Percentiles rank a stretch among this genome's conserved stretches.
Evolutionary conservation across 208 protist species (phyloP).

Genomic region (Trypanosoma vivax): DNA sequence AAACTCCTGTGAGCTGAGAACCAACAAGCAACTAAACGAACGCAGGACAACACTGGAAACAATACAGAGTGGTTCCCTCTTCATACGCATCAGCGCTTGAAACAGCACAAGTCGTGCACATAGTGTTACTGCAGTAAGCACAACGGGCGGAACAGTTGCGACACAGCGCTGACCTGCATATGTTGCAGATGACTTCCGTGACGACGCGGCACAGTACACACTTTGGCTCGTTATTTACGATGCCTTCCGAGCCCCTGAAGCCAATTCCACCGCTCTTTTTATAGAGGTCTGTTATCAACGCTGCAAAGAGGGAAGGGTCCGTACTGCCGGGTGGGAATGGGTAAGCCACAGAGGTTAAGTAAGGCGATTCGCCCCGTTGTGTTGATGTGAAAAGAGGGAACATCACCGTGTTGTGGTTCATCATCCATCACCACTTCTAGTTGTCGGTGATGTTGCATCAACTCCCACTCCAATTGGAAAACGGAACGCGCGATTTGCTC

Average conservation of each 20-base stretch:
- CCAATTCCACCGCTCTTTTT: neutral
- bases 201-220: constrained; percentile 20
- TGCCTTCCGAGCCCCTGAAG: neutral
- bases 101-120: constrained; percentile 38
- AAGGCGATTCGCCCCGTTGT: neutral
- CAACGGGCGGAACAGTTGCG: constrained; percentile 23
- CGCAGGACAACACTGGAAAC: constrained; percentile 5
- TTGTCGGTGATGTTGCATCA: constrained; percentile 10
- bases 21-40: too few relatives aligned
- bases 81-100: neutral
- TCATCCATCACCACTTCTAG: neutral
- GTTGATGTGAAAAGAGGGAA: constrained; percentile 12
- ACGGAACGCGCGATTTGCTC: constrained; percentile 23
- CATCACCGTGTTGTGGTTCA: neutral
- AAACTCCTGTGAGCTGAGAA: too few relatives aligned
- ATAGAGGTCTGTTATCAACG: constrained; percentile 4
- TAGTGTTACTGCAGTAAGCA: constrained; percentile 12
- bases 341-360: constrained; percentile 11
- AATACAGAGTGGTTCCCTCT: neutral
- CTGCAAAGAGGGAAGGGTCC: constrained; percentile 6
- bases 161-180: constrained; percentile 34
- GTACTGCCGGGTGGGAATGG: constrained; percentile 5
- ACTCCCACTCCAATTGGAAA: constrained; percentile 31
- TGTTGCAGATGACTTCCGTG: constrained; percentile 12
- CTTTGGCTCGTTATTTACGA: neutral